A percentile compares a stretch with the other conserved stretches of the same genome.
phyloP scores from a whole-genome alignment of 163 green algal genomes.

The Chloromonas sp. region DNA sequence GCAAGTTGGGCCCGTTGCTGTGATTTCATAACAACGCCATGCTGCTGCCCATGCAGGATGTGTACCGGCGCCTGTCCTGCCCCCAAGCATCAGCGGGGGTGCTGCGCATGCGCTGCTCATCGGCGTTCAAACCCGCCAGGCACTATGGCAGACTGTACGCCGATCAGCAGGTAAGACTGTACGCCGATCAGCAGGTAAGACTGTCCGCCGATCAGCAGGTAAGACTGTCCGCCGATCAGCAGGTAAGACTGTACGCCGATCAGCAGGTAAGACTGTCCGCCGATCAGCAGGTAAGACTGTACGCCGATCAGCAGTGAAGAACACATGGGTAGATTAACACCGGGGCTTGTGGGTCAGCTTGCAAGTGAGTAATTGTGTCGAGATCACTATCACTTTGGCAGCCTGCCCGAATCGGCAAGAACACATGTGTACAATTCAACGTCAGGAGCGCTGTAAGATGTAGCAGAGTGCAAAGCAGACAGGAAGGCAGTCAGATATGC shows the following conservation, averaged over 20 bases:
- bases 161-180: not conserved
- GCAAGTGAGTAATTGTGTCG: not conserved
- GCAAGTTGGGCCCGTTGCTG: too few relatives aligned
- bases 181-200: not conserved
- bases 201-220: not conserved
- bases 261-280: not conserved
- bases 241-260: not conserved
- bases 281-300: not conserved
- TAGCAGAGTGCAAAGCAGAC: too few relatives aligned
- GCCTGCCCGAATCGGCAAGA: too few relatives aligned
- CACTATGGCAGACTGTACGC: not conserved
- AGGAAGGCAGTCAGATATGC: too few relatives aligned
- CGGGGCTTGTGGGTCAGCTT: not conserved
- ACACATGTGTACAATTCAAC: too few relatives aligned
- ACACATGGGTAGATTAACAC: too few relatives aligned
- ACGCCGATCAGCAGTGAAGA: not conserved
- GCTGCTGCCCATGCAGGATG: not conserved
- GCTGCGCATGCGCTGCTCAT: not conserved
- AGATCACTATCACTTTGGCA: too few relatives aligned
- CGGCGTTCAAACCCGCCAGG: not conserved
- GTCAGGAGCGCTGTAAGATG: too few relatives aligned
- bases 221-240: not conserved
- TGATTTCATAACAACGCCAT: too few relatives aligned
- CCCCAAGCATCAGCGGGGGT: not conserved
- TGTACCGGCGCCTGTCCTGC: slow-evolving; percentile 1